Evolutionary conservation across 257 asterid genomes (phyloP), one percentile per base, ranked within the genome.

Genomic region (Phtheirospermum japonicum): DNA sequence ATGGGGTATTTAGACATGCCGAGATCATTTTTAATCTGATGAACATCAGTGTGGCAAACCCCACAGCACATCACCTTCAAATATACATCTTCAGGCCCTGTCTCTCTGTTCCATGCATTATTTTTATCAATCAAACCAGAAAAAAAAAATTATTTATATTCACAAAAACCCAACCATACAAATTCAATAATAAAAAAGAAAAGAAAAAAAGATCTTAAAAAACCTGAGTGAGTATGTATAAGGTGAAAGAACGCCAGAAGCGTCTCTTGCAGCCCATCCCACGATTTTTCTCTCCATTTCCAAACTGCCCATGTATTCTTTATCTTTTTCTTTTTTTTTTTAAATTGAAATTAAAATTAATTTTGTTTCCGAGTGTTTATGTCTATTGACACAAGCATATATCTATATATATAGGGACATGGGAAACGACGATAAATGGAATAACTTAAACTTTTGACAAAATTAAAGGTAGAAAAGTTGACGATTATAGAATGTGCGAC

Each of bases 1-100:
- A 91, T 84, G 65, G 97, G 97, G 71, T 86, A 91, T 50, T 81
- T 86, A 76, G 97, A 91, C 93, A 81, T 86, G 84, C 98, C 95
- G 30, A 91, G 97, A 39, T 91, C 93, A 74, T 91, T 91, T 66
- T 91, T 91, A 62, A 77, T 14, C 77, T 91, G 97, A 58, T 91
- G 97, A 77, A 91, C 20, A 64, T 91, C 98, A 2, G 84, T 78
- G 64, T 91, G 98, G 71, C 98, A 91, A 66, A 91, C 67, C 68
- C 98, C 98, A 68, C 97, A 91, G 78, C 81, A 81, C 18, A 77
- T 70, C 72, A 91, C 95, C 77, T 72, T 91, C 75, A 88, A 57
- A 68, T 78, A 80, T 48, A 91, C 95, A 80, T 88, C 98, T 71
- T 84, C 93, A 61, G 86, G 69, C 32, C 95, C 95, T 0, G 95